Conservation (phyloP, 2,329 filamentous ascomycete genomes). For the Zarea fungicola region DNA sequence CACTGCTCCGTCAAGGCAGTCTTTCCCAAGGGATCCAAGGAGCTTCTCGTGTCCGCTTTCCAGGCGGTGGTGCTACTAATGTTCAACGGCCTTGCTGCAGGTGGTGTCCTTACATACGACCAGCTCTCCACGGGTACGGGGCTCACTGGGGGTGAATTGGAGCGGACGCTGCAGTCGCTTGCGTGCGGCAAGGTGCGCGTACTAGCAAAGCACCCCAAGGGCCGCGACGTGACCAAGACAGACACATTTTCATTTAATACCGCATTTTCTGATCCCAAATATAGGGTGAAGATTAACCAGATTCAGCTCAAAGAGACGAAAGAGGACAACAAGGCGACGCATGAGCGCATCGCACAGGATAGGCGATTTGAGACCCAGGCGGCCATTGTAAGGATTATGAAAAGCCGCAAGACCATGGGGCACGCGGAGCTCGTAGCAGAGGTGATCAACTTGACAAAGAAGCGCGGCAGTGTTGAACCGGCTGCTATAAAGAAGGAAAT, state of each 20-base stretch:
- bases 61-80: slow-evolving; percentile 87
- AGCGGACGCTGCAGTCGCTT: slow-evolving; percentile 88
- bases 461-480: slow-evolving; percentile 77
- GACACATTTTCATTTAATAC: slow-evolving; percentile 85
- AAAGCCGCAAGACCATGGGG: slow-evolving; percentile 80
- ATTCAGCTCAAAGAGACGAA: slow-evolving; percentile 95
- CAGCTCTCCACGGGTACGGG: slow-evolving; percentile 72
- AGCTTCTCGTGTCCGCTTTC: slow-evolving; percentile 84
- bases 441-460: slow-evolving; percentile 86
- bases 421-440: slow-evolving; percentile 86
- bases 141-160: slow-evolving; percentile 71
- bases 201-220: slow-evolving; percentile 77
- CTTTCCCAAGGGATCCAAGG: slow-evolving; percentile 77
- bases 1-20: slow-evolving; percentile 80
- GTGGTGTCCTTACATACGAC: slow-evolving; percentile 65
- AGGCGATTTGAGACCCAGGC: slow-evolving; percentile 95
- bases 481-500: slow-evolving; percentile 95
- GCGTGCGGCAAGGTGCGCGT: slow-evolving; percentile 87
- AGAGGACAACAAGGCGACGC: slow-evolving; percentile 90
- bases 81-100: slow-evolving; percentile 66
- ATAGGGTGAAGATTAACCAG: slow-evolving; percentile 96
- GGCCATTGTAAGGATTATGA: slow-evolving; percentile 95
- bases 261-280: slow-evolving; percentile 72
- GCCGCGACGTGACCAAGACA: slow-evolving; percentile 68
- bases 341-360: slow-evolving; percentile 83